phyloP scores from a whole-genome alignment of 192 early-diverging fungal species.

The Gaertneriomyces sp. region DNA sequence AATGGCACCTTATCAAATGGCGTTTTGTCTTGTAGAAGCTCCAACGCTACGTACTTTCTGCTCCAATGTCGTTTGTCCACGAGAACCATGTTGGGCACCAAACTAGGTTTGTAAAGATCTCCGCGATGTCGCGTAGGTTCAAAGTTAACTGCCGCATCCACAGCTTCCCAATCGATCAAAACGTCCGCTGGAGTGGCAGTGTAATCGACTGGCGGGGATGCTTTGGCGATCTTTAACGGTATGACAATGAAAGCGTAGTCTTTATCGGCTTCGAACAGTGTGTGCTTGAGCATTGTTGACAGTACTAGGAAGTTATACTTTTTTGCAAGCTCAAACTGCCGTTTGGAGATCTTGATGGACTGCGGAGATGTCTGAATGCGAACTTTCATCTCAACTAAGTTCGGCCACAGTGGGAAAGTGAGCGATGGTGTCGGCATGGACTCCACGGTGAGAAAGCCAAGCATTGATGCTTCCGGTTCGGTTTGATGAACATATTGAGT shows the following conservation, averaged over 20 bases:
- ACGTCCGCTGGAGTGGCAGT: background rate
- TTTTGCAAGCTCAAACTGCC: conserved; percentile 7
- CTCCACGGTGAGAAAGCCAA: conserved; percentile 19
- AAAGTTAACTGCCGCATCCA: background rate
- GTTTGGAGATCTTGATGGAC: background rate
- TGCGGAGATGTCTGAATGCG: conserved; percentile 13
- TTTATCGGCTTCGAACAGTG: conserved; percentile 3
- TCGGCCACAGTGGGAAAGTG: conserved; percentile 22
- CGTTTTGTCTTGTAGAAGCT: conserved; percentile 6
- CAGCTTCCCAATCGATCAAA: conserved; percentile 20
- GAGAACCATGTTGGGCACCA: conserved; percentile 1
- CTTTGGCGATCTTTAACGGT: background rate
- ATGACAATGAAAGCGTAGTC: conserved; percentile 16
- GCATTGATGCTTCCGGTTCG: background rate
- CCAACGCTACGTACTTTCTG: conserved; percentile 16
- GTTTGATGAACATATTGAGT: background rate
- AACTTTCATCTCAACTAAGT: conserved; percentile 6
- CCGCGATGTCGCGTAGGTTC: background rate
- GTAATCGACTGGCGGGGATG: background rate
- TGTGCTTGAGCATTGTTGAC: conserved; percentile 21
- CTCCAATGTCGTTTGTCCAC: conserved; percentile 4
- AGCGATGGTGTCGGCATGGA: conserved; percentile 9
- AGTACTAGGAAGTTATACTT: conserved; percentile 13
- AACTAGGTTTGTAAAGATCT: background rate
- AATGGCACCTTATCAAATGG: conserved; percentile 27